Percentiles rank a stretch among this genome's conserved stretches.
phyloP scores from a whole-genome alignment of 345 rosid genomes.

The Gynandropsis gynandra region DNA sequence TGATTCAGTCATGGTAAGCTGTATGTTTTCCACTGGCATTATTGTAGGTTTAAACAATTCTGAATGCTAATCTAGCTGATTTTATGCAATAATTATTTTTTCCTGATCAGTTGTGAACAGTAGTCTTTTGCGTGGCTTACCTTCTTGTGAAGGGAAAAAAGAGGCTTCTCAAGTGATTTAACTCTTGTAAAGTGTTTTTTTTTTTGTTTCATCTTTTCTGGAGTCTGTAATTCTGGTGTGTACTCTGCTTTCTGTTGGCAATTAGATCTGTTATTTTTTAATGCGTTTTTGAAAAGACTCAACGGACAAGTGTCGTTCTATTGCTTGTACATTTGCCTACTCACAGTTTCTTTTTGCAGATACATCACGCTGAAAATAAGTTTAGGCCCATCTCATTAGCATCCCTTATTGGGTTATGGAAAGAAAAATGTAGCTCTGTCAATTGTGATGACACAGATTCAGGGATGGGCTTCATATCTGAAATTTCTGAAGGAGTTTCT shows the following conservation, averaged over 20 bases:
- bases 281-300: not conserved
- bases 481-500: conserved; percentile 66
- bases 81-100: not conserved
- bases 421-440: conserved; percentile 27
- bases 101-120: conserved; percentile 1
- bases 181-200: not conserved
- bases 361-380: conserved; percentile 56
- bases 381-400: conserved; percentile 43
- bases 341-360: conserved; percentile 37
- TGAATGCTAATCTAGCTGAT: not conserved
- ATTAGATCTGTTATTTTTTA: conserved; percentile 9
- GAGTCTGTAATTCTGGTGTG: not conserved
- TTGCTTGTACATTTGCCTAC: not conserved
- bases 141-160: not conserved
- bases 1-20: conserved; percentile 57
- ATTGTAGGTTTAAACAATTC: not conserved
- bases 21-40: not conserved
- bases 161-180: not conserved
- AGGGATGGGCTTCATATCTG: conserved; percentile 35
- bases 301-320: conserved; percentile 9
- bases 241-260: not conserved
- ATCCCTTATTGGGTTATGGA: conserved; percentile 50
- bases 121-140: conserved; percentile 6
- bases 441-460: conserved; percentile 27
- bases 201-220: conserved; percentile 9